Evolutionary conservation across 345 rosid genomes (phyloP).

Genomic region (Acer campestre): DNA sequence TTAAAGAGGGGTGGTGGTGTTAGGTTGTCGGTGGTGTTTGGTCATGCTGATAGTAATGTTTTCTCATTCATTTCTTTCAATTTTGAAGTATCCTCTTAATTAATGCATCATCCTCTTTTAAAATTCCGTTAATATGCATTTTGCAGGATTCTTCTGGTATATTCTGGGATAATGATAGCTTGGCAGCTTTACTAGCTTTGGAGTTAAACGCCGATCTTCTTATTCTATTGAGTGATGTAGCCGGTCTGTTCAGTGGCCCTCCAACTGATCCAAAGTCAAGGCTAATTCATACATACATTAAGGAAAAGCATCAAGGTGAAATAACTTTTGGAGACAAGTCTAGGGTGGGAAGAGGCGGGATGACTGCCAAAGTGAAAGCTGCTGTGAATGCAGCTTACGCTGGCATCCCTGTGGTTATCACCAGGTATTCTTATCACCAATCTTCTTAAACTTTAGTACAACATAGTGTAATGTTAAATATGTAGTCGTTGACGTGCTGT

Average conservation of each 20-base stretch:
- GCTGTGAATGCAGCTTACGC: slow-evolving; percentile 90
- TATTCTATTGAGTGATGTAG: slow-evolving; percentile 92
- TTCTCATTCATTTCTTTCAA: neutral
- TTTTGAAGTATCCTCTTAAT: neutral
- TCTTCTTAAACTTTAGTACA: neutral
- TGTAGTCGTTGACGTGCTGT: too few species aligned
- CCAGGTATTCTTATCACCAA: slow-evolving; percentile 54
- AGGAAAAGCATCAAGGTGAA: slow-evolving; percentile 78
- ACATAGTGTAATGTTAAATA: neutral
- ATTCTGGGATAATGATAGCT: slow-evolving; percentile 99
- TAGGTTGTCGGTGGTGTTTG: too few species aligned
- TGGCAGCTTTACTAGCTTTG: slow-evolving; percentile 89
- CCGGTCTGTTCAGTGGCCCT: slow-evolving; percentile 96
- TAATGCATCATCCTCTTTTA: slow-evolving; percentile 5
- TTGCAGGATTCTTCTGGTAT: slow-evolving; percentile 97
- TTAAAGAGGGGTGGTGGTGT: neutral
- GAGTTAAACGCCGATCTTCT: slow-evolving; percentile 97
- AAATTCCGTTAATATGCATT: slow-evolving; percentile 6
- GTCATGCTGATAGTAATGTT: neutral
- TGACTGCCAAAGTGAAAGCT: slow-evolving; percentile 98
- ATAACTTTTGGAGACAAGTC: slow-evolving; percentile 98
- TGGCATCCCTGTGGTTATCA: slow-evolving; percentile 92
- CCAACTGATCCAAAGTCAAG: slow-evolving; percentile 89
- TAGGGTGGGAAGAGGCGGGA: slow-evolving; percentile 98
- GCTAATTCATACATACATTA: slow-evolving; percentile 83